Evolutionary conservation across 768 basidiomycete genomes (phyloP), one percentile per base, ranked within the genome.

Genomic region (Kwoniella shandongensis): DNA sequence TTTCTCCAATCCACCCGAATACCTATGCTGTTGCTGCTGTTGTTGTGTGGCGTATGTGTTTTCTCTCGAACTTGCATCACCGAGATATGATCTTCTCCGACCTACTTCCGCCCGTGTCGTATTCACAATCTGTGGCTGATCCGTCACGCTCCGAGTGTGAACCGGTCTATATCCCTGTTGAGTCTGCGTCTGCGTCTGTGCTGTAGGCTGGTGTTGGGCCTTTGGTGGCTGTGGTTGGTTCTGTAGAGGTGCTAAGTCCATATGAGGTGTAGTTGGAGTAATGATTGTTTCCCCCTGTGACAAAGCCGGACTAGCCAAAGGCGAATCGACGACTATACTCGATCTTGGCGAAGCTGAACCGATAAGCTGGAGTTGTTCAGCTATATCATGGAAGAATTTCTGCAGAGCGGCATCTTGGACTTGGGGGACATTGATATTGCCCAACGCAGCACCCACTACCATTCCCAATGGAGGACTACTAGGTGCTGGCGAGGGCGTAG

Each of bases 331-430:
- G 10, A 55, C 57, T 23, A 70, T 42, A 18, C 57, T 61, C 1
- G 61, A 59, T 27, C 69, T 39, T 4, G 69, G 69, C 15, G 61
- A 63, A 55, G 81, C 80, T 27, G 80, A 78, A 62, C 87, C 84
- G 75, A 89, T 84, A 48, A 82, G 80, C 58, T 85, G 84, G 45
- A 91, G 81, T 68, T 88, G 87, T 45, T 88, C 84, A 3, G 85
- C 87, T 48, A 91, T 85, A 74, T 92, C 88, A 49, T 86, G 81
- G 76, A 91, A 88, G 78, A 92, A 92, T 45, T 83, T 78, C 62
- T 89, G 88, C 67, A 93, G 83, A 40, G 83, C 84, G 41, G 84
- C 84, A 69, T 91, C 86, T 63, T 87, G 81, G 40, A 87, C 78
- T 55, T 86, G 83, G 0, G 89, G 87, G 23, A 85, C 80, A 22